These are phyloP conservation scores for Saccharum officinarum DNA, from an alignment of 176 grass and related monocot genomes.

Conservation along the genomic window DNA sequence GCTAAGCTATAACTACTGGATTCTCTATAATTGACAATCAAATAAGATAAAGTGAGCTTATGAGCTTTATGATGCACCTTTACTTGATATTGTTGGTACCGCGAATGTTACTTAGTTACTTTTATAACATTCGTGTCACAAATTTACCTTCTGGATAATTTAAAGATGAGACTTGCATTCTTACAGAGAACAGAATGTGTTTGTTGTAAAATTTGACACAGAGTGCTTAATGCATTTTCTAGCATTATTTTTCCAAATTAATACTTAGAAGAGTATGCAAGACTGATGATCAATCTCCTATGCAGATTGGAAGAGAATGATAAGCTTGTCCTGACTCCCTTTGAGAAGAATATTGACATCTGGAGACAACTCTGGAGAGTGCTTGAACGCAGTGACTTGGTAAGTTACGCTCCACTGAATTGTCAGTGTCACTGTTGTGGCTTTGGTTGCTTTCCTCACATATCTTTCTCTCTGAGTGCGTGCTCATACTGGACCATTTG, in stretches of 20 bases:
- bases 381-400: conserved; percentile 85
- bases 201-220: background rate
- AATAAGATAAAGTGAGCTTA: background rate
- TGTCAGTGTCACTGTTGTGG: background rate
- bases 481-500: background rate
- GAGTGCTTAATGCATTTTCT: background rate
- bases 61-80: background rate
- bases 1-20: background rate
- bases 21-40: background rate
- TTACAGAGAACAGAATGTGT: background rate
- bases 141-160: background rate
- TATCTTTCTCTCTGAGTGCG: background rate
- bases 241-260: background rate
- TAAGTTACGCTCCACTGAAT: conserved; percentile 32
- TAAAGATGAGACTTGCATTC: background rate
- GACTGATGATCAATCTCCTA: background rate
- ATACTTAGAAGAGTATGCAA: background rate
- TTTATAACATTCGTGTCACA: background rate
- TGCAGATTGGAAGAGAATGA: conserved; percentile 85
- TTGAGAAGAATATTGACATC: conserved; percentile 93
- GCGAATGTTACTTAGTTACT: background rate
- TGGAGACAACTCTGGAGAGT: conserved; percentile 99
- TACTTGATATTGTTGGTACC: background rate
- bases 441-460: background rate
- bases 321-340: conserved; percentile 77